Evolutionary conservation across 495 filamentous ascomycete genomes (phyloP).

Genomic region (Penicillium coffeae): DNA sequence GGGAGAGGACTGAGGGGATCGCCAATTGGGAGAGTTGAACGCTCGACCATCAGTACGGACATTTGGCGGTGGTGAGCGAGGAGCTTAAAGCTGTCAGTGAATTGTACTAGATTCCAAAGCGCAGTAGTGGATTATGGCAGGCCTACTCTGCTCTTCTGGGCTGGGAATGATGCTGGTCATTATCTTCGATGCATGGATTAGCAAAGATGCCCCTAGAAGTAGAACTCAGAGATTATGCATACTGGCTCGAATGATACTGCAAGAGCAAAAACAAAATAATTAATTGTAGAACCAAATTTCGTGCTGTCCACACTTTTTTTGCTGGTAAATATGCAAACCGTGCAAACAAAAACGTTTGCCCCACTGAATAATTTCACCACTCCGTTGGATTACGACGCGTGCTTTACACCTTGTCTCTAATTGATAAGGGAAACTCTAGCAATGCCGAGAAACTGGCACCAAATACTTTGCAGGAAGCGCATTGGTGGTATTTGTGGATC

Average conservation of each 20-base stretch:
- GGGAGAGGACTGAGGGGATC: constrained; percentile 29
- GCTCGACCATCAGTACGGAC: constrained; percentile 42
- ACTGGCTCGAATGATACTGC: not conserved
- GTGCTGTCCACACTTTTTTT: constrained; percentile 16
- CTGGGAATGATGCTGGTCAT: constrained; percentile 33
- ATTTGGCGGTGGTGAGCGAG: constrained; percentile 35
- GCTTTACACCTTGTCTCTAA: too few species aligned
- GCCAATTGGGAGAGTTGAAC: constrained; percentile 48
- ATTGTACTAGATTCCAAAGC: not conserved
- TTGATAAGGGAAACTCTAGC: too few species aligned
- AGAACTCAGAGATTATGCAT: not conserved
- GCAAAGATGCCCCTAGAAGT: not conserved
- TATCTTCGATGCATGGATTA: constrained; percentile 7
- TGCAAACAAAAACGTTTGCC: constrained; percentile 16
- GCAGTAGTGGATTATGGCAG: constrained; percentile 11
- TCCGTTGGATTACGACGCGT: too few species aligned
- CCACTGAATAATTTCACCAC: not conserved
- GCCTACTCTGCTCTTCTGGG: constrained; percentile 34
- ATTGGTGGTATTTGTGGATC: too few species aligned
- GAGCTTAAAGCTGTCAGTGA: constrained; percentile 23
- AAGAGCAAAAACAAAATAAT: not conserved
- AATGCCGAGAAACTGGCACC: too few species aligned
- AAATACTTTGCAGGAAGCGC: too few species aligned
- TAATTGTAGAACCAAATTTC: not conserved
- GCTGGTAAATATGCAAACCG: constrained; percentile 29